These are phyloP conservation scores for Sodiomyces alkalinus DNA, from an alignment of 2,329 filamentous ascomycete species.

Conservation along the genomic window DNA sequence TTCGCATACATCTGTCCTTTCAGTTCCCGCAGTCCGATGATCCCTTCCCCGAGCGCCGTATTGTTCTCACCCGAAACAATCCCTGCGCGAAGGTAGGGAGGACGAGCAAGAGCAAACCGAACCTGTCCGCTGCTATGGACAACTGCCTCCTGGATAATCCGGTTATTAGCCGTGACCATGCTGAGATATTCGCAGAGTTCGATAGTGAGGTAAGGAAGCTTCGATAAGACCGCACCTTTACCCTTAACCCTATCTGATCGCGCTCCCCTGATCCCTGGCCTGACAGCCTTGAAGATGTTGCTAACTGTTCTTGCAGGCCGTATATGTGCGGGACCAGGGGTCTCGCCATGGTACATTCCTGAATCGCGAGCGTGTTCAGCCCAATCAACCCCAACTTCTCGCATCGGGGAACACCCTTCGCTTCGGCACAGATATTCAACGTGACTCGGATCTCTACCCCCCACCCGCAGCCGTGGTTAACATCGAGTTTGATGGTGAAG, in stretches of 20 bases:
- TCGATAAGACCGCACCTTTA: too few species aligned
- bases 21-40: constrained; percentile 1
- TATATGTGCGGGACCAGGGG: constrained; percentile 28
- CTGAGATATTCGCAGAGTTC: constrained; percentile 31
- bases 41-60: constrained; percentile 7
- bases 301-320: constrained; percentile 18
- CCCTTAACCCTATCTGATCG: too few species aligned
- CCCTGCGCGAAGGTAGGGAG: constrained; percentile 23
- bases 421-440: constrained; percentile 20
- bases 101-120: constrained; percentile 23
- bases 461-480: constrained; percentile 21
- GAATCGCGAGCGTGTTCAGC: constrained; percentile 16
- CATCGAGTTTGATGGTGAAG: constrained; percentile 12
- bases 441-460: constrained; percentile 15
- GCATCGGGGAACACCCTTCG: constrained; percentile 16
- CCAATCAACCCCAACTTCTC: constrained; percentile 8
- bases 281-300: background rate
- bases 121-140: constrained; percentile 19
- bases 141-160: constrained; percentile 59
- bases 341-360: constrained; percentile 40
- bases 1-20: too few species aligned
- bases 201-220: constrained; percentile 26
- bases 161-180: constrained; percentile 57
- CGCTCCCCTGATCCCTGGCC: too few species aligned
- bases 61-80: constrained; percentile 16